phyloP scores from a whole-genome alignment of 2,329 filamentous ascomycete genomes.

The Amauroascus niger region DNA sequence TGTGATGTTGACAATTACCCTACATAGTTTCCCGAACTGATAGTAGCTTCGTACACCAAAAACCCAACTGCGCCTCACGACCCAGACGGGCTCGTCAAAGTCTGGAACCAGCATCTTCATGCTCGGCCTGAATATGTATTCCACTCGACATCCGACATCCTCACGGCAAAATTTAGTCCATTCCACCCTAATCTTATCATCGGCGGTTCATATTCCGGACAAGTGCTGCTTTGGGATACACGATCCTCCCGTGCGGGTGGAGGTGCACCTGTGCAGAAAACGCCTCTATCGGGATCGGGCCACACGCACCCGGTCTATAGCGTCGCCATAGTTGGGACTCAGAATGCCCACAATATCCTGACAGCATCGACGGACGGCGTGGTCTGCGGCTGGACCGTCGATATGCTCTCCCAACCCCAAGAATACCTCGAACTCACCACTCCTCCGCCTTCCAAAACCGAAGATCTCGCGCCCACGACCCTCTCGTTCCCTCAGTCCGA shows the following conservation, averaged over 20 bases:
- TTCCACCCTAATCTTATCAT: constrained; percentile 96
- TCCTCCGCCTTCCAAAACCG: constrained; percentile 76
- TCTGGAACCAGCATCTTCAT: constrained; percentile 95
- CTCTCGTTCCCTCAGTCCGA: constrained; percentile 92
- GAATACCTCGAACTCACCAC: constrained; percentile 83
- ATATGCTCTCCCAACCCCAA: constrained; percentile 94
- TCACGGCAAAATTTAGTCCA: constrained; percentile 95
- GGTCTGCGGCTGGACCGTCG: constrained; percentile 93
- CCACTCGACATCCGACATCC: constrained; percentile 88
- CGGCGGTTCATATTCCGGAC: constrained; percentile 90
- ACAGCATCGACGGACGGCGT: constrained; percentile 94
- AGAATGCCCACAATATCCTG: constrained; percentile 98
- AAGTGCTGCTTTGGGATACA: constrained; percentile 95
- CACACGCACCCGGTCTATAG: constrained; percentile 96
- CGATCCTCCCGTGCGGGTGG: constrained; percentile 65
- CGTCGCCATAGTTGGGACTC: constrained; percentile 89
- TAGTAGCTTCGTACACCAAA: constrained; percentile 93
- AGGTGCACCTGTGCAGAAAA: constrained; percentile 77
- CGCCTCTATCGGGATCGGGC: constrained; percentile 83
- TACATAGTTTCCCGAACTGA: constrained; percentile 66
- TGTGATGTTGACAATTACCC: constrained; percentile 16
- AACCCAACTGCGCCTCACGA: constrained; percentile 91
- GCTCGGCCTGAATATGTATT: constrained; percentile 94
- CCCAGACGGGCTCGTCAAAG: constrained; percentile 82
- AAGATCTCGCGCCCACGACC: constrained; percentile 89